Conservation (phyloP, 179 eudicot species). For the Beta corolliflora region DNA sequence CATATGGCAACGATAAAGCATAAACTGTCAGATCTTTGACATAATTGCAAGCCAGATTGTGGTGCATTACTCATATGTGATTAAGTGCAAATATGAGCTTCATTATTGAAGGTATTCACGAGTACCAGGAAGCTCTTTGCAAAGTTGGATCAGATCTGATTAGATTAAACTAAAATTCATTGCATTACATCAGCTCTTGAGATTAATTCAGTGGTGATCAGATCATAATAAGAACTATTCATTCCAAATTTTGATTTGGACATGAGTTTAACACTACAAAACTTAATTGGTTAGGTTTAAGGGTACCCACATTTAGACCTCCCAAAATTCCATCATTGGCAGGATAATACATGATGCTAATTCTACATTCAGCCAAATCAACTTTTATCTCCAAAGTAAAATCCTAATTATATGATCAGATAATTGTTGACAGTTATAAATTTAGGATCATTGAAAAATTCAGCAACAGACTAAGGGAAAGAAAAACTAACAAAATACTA, state of each 20-base stretch:
- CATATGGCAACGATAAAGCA: background rate
- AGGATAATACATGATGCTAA: background rate
- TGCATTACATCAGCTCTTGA: background rate
- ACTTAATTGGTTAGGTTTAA: background rate
- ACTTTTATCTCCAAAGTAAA: background rate
- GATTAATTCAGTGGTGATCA: background rate
- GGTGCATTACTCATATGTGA: background rate
- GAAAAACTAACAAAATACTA: background rate
- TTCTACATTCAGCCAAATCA: background rate
- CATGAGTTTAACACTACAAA: background rate
- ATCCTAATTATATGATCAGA: background rate
- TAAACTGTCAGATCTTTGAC: background rate
- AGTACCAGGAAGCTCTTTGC: conserved; percentile 4
- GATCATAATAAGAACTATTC: background rate
- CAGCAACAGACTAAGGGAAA: background rate
- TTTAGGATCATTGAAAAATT: background rate
- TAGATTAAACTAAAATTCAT: background rate
- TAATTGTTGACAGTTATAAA: background rate
- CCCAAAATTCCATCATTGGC: background rate
- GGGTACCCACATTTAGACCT: background rate
- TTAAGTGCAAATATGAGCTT: background rate
- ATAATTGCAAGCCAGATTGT: background rate
- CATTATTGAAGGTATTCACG: background rate
- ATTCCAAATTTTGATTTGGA: background rate
- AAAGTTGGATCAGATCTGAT: background rate